Evolutionary conservation across 495 filamentous ascomycete genomes (phyloP).

Genomic region (Venustampulla echinocandica): DNA sequence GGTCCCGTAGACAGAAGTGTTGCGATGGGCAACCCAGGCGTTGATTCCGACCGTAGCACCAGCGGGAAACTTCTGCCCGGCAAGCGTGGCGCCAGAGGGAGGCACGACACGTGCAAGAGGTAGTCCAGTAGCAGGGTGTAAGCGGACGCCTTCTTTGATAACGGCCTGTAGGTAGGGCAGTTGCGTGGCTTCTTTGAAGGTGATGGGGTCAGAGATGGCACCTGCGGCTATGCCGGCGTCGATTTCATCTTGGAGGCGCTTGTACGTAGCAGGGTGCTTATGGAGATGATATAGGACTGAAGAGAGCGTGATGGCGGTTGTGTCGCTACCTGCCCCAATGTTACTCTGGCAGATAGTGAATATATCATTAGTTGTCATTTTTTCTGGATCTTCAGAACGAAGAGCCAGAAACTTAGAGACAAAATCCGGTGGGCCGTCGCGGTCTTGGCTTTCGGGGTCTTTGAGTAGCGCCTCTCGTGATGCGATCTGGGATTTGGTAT

Average conservation of each 20-base stretch:
- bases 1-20: conserved; percentile 36
- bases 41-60: conserved; percentile 47
- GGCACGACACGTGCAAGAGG: conserved; percentile 48
- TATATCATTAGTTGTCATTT: conserved; percentile 41
- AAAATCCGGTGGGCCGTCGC: conserved; percentile 21
- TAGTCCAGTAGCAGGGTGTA: conserved; percentile 44
- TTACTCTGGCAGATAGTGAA: conserved; percentile 39
- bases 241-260: conserved; percentile 37
- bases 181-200: conserved; percentile 39
- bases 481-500: conserved; percentile 28
- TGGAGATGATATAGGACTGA: conserved; percentile 40
- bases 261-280: conserved; percentile 26
- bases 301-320: conserved; percentile 40
- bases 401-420: conserved; percentile 33
- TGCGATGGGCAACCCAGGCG: conserved; percentile 39
- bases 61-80: conserved; percentile 39
- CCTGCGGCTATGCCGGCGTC: conserved; percentile 22
- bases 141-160: conserved; percentile 52
- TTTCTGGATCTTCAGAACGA: conserved; percentile 36
- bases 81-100: conserved; percentile 38
- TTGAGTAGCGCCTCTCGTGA: neutral
- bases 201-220: conserved; percentile 19
- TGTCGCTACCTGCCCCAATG: conserved; percentile 45
- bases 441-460: conserved; percentile 4
- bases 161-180: conserved; percentile 55